Base-by-base conservation (phyloP, 176 grass and related monocot species). In the Raddia distichophylla region DNA sequence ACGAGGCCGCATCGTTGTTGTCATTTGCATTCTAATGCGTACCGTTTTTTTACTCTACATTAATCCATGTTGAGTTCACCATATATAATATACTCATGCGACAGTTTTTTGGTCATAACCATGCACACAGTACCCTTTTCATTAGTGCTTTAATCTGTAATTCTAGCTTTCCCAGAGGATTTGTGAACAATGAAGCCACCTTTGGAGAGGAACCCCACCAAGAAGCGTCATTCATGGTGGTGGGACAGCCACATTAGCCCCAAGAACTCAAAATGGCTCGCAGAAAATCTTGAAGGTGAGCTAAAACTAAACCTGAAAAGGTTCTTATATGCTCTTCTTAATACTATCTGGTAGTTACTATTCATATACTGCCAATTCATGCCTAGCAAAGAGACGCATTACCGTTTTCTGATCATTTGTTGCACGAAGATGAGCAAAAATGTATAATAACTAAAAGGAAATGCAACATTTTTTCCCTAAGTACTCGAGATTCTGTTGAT, bases 191-290 rank as follows among this genome's bases (percentile, higher is more conserved):
- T 90, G 88, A 90, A 90, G 79, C 83, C 88, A 1, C 79, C 79
- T 22, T 60, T 94, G 86, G 90, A 87, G 78, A 83, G 89, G 57
- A 91, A 87, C 73, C 80, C 75, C 12, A 80, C 73, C 14, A 91
- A 71, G 55, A 94, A 94, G 67, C 90, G 86, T 16, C 86, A 94
- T 64, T 91, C 92, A 3, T 94, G 89, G 92, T 94, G 92, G 92
- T 94, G 89, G 92, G 89, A 91, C 54, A 89, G 92, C 43, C 89
- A 91, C 76, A 85, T 91, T 56, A 91, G 89, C 77, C 89, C 86
- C 10, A 94, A 94, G 82, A 94, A 94, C 63, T 94, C 89, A 0
- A 94, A 87, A 94, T 94, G 92, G 92, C 89, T 94, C 71, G 84
- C 86, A 9, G 86, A 94, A 82, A 94, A 94, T 80, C 89, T 94